Percentiles rank a stretch among this genome's conserved stretches.
phyloP scores from a whole-genome alignment of 2,329 filamentous ascomycete species.

The Dothideomycetes sp. region DNA sequence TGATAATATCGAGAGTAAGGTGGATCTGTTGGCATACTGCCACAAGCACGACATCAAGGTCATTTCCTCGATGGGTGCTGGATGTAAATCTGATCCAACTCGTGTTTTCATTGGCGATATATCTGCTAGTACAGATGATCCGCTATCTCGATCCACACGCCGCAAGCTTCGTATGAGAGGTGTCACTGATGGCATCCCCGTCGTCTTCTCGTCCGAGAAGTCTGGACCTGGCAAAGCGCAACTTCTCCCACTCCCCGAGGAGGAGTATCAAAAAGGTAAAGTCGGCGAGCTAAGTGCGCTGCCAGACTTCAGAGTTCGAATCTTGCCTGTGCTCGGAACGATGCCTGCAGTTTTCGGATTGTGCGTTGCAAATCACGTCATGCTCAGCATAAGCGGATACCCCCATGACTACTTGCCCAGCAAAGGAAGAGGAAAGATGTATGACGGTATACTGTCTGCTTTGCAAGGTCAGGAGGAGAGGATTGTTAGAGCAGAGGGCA shows the following conservation, averaged over 20 bases:
- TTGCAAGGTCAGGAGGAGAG: slow-evolving; percentile 74
- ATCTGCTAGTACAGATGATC: slow-evolving; percentile 75
- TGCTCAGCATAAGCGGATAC: slow-evolving; percentile 70
- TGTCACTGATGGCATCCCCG: slow-evolving; percentile 74
- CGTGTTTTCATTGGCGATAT: slow-evolving; percentile 87
- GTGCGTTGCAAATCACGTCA: slow-evolving; percentile 82
- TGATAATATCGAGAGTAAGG: slow-evolving; percentile 96
- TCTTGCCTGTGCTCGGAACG: slow-evolving; percentile 85
- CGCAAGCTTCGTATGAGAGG: slow-evolving; percentile 66
- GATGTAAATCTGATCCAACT: slow-evolving; percentile 81
- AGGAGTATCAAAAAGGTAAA: slow-evolving; percentile 75
- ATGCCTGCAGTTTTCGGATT: slow-evolving; percentile 97
- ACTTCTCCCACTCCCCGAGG: slow-evolving; percentile 73
- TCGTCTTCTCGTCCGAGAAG: slow-evolving; percentile 87
- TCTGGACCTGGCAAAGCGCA: slow-evolving; percentile 83
- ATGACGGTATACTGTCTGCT: slow-evolving; percentile 67
- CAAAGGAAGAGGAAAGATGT: slow-evolving; percentile 83
- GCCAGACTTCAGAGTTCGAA: slow-evolving; percentile 88
- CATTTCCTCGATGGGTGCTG: slow-evolving; percentile 92
- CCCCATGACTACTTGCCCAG: slow-evolving; percentile 72
- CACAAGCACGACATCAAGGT: slow-evolving; percentile 66
- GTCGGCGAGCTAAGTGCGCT: slow-evolving; percentile 82
- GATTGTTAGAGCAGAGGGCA: slow-evolving; percentile 45
- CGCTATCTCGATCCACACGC: slow-evolving; percentile 74
- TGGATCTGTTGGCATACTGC: slow-evolving; percentile 81